Evolutionary conservation across 2,329 filamentous ascomycete genomes (phyloP).

Genomic region (Fonsecaea multimorphosa): DNA sequence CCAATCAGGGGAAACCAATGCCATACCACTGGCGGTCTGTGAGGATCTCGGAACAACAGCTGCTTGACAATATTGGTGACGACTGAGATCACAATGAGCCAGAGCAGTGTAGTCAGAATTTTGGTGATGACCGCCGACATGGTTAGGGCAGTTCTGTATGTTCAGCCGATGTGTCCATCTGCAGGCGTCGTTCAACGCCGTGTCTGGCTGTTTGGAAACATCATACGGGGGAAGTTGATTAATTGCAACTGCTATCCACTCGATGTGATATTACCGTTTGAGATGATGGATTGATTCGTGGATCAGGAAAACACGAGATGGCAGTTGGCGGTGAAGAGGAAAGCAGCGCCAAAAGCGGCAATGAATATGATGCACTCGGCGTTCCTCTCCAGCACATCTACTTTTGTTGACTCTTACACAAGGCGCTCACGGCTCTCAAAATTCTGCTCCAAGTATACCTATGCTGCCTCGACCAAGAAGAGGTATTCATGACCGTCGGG

Average conservation of each 20-base stretch:
- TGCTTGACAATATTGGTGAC: constrained; percentile 36
- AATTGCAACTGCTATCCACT: neutral
- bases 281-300: neutral
- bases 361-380: constrained; percentile 1
- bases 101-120: constrained; percentile 2
- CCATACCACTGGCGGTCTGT: constrained; percentile 63
- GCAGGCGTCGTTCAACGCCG: neutral
- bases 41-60: constrained; percentile 28
- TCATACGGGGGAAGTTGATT: neutral
- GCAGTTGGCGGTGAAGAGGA: constrained; percentile 1
- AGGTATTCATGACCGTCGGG: constrained; percentile 18
- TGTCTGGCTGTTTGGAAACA: neutral
- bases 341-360: neutral
- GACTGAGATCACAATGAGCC: constrained; percentile 23
- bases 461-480: constrained; percentile 6
- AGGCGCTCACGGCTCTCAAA: neutral
- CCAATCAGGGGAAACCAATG: constrained; percentile 76
- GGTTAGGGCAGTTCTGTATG: too few relatives aligned
- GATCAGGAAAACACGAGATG: neutral
- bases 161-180: too few relatives aligned
- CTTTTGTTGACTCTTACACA: neutral
- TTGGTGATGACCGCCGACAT: neutral
- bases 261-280: neutral
- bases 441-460: neutral
- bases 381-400: neutral